These are phyloP conservation scores for Mycena belliarum DNA, from an alignment of 768 basidiomycete species.

Conservation along the genomic window DNA sequence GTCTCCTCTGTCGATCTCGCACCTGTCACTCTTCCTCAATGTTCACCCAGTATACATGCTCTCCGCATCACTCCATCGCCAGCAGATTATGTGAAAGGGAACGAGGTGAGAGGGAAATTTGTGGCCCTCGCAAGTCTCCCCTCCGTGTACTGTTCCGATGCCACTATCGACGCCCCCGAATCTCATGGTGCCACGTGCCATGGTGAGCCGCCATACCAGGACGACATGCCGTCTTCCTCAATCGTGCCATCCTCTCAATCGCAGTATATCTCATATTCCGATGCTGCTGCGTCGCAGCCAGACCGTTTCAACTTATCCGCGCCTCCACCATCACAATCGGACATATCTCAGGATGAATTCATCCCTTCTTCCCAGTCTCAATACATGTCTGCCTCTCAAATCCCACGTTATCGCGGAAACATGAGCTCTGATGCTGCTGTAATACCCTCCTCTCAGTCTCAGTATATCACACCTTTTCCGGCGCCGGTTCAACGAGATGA, in stretches of 20 bases:
- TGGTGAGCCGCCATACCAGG: background rate
- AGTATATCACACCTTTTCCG: background rate
- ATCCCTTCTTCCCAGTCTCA: slow-evolving; percentile 18
- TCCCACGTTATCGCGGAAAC: background rate
- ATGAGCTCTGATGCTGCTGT: background rate
- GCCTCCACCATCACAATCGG: background rate
- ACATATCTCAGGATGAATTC: background rate
- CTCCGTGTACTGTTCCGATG: background rate
- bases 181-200: too few species aligned
- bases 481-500: background rate
- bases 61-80: background rate
- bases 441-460: slow-evolving; percentile 13
- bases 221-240: background rate
- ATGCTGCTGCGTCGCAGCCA: background rate
- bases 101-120: background rate
- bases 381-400: slow-evolving; percentile 27
- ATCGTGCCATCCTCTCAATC: slow-evolving; percentile 40
- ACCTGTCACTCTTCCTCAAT: background rate
- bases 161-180: background rate
- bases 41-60: background rate
- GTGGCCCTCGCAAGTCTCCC: slow-evolving; percentile 1
- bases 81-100: background rate
- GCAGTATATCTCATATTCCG: slow-evolving; percentile 22
- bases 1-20: background rate
- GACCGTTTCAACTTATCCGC: background rate